Base-by-base conservation (phyloP, 345 rosid species). In the Melaleuca quinquenervia region DNA sequence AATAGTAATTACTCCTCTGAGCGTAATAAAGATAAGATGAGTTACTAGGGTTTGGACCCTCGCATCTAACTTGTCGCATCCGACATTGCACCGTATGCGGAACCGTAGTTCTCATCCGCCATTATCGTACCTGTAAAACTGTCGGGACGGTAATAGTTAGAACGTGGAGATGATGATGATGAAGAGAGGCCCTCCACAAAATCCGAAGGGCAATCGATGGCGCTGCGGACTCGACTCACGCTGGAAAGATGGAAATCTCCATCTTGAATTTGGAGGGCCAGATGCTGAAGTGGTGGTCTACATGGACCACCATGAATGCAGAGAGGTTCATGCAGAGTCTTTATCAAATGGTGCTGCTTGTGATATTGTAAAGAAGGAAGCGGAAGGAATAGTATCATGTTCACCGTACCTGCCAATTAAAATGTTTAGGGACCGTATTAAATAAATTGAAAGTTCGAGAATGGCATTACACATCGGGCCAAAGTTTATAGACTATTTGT, bases 401-500 rank as follows among this genome's bases (percentile, higher is more conserved):
- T 70, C 6, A 26, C 48, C 36, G n/a, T 36, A 70, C 18, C 0
- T 11, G 6, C 48, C 3, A 70, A 70, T 58, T 12, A 6, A 58
- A 58, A 0, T 8, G 14, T 12, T 58, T 58, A 58, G 5, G 13
- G 6, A 58, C 16, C 8, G n/a, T 8, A 0, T 58, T 14, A 6
- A n/a, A 0, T 4, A 58, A 58, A 58, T 58, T n/a, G 6, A 3
- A 58, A 58, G 0, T 58, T 58, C 0, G n/a, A 58, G 14, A 58
- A 58, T 0, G 1, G n/a, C 16, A 14, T 51, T 51, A 0, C 32
- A 12, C 36, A n/a, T 58, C 6, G 0, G 6, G n/a, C 18, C n/a
- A 58, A 58, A n/a, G 70, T 58, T 58, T 6, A 58, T 8, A 0
- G 9, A 58, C 0, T 1, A n/a, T 58, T 13, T 11, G 9, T 58